phyloP scores from a whole-genome alignment of 2,329 filamentous ascomycete species.

The Lachnellula suecica region DNA sequence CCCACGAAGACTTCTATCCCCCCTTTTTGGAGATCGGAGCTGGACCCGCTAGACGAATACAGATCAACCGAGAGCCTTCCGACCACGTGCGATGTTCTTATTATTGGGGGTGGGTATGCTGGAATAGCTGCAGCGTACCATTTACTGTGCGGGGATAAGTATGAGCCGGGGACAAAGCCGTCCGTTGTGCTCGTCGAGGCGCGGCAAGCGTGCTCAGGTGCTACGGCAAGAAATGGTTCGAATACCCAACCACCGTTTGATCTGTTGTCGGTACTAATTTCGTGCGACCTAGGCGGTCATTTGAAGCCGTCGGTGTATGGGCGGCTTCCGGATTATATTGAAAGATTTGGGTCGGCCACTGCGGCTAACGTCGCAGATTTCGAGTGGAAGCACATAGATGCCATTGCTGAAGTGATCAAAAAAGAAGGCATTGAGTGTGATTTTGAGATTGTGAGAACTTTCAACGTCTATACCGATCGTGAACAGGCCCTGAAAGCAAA shows the following conservation, averaged over 20 bases:
- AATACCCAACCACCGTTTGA: not conserved
- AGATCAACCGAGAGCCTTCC: slow-evolving; percentile 2
- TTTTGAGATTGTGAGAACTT: no score
- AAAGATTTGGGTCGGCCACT: no score
- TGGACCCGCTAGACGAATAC: not conserved
- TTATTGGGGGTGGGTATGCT: slow-evolving; percentile 20
- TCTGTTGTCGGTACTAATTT: no score
- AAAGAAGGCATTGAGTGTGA: no score
- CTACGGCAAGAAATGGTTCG: not conserved
- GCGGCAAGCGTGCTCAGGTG: not conserved
- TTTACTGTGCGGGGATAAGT: not conserved
- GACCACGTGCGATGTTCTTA: slow-evolving; percentile 12
- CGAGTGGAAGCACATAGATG: no score
- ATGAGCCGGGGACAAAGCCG: not conserved
- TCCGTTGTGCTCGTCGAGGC: not conserved
- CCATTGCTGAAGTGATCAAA: no score
- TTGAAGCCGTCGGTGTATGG: no score
- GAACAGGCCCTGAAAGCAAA: no score
- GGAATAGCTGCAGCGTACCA: slow-evolving; percentile 18
- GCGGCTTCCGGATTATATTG: no score
- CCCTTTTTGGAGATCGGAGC: not conserved
- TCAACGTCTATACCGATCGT: no score
- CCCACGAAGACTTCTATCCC: not conserved
- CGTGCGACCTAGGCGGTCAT: no score
- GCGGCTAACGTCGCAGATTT: no score